Percentiles rank a stretch among this genome's conserved stretches.
phyloP scores from a whole-genome alignment of 2,329 filamentous ascomycete genomes.

The Fusarium sp. region DNA sequence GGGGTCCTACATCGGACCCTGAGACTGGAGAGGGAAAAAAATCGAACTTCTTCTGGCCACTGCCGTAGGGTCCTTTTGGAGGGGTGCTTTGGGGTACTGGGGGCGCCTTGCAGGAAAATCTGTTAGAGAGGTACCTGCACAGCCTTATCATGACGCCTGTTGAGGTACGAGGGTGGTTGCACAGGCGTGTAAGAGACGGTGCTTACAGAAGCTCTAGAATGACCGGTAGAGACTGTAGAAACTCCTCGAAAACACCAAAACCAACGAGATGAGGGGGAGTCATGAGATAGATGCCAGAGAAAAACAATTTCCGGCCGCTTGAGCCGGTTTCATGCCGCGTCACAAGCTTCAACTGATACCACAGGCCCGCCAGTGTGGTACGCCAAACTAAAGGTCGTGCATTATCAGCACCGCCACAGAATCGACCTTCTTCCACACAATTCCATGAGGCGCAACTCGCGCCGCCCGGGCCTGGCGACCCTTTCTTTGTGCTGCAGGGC shows the following conservation, averaged over 20 bases:
- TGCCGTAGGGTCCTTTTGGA: conserved; percentile 23
- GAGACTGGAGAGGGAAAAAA: conserved; percentile 43
- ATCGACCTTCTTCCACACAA: conserved; percentile 56
- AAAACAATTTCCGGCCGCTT: not conserved
- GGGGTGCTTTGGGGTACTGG: conserved; percentile 13
- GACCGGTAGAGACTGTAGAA: conserved; percentile 19
- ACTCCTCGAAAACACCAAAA: conserved; percentile 17
- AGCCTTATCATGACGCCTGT: conserved; percentile 37
- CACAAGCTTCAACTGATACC: conserved; percentile 12
- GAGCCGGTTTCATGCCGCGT: conserved; percentile 10
- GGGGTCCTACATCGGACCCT: conserved; percentile 43
- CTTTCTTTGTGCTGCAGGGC: conserved; percentile 43
- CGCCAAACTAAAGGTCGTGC: conserved; percentile 39
- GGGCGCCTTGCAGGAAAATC: conserved; percentile 18
- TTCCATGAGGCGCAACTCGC: conserved; percentile 56
- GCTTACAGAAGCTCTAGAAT: conserved; percentile 15
- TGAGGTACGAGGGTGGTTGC: not conserved
- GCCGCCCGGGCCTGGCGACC: conserved; percentile 41
- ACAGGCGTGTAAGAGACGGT: conserved; percentile 23
- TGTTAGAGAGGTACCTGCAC: conserved; percentile 43
- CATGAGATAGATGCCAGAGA: not conserved
- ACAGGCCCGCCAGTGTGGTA: conserved; percentile 18
- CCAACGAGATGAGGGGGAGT: not conserved
- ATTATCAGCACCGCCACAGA: conserved; percentile 54
- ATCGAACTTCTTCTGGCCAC: conserved; percentile 38